phyloP scores from a whole-genome alignment of 345 rosid genomes.

The Excoecaria cochinchinensis region DNA sequence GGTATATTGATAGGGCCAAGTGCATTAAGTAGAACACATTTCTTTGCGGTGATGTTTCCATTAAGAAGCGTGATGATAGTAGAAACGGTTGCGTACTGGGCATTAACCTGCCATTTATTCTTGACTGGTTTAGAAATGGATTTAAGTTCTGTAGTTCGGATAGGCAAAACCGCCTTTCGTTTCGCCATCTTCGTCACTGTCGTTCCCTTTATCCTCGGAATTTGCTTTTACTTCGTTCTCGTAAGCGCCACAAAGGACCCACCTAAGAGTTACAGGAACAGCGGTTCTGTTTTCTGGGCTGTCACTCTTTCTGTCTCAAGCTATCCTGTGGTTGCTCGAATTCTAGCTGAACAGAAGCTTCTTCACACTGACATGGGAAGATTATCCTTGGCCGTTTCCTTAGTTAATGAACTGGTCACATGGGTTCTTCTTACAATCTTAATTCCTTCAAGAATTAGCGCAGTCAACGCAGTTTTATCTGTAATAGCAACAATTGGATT shows the following conservation, averaged over 20 bases:
- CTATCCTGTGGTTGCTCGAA: slow-evolving; percentile 27
- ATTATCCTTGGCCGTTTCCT: slow-evolving; percentile 17
- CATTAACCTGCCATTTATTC: slow-evolving; percentile 51
- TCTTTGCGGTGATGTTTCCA: slow-evolving; percentile 21
- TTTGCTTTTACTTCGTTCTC: slow-evolving; percentile 29
- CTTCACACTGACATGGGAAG: slow-evolving; percentile 34
- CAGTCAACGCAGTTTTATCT: not conserved
- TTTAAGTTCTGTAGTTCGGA: slow-evolving; percentile 33
- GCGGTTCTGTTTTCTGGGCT: slow-evolving; percentile 15
- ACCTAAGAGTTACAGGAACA: not conserved
- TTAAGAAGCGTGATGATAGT: slow-evolving; percentile 27
- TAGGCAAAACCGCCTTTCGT: slow-evolving; percentile 24
- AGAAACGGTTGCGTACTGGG: slow-evolving; percentile 54
- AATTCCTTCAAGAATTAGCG: not conserved
- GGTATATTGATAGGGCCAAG: slow-evolving; percentile 52
- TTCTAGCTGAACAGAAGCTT: slow-evolving; percentile 26
- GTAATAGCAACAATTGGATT: slow-evolving; percentile 1
- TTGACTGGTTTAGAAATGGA: slow-evolving; percentile 65
- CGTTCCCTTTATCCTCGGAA: slow-evolving; percentile 37
- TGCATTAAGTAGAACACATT: not conserved
- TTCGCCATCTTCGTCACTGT: slow-evolving; percentile 41
- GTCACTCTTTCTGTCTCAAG: slow-evolving; percentile 24
- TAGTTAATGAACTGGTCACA: slow-evolving; percentile 22
- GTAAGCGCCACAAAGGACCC: not conserved
- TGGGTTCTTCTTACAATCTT: slow-evolving; percentile 26